A percentile compares a stretch with the other conserved stretches of the same genome.
These are phyloP conservation scores for Vaccinium vitisidaea DNA, from an alignment of 148 eudicot genomes.

Conservation along the genomic window DNA sequence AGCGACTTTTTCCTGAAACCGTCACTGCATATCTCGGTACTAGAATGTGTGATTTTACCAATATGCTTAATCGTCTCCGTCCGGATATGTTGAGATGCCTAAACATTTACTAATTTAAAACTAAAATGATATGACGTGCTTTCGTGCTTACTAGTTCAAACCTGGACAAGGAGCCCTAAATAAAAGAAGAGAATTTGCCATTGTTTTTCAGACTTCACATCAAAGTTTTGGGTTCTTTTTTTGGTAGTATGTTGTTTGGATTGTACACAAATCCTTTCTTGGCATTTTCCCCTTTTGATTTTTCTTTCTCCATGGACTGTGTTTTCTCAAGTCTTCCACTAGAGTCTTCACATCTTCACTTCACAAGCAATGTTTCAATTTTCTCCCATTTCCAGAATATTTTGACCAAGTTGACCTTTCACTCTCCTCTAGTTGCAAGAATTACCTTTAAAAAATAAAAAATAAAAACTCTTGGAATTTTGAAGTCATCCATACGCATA, in stretches of 20 bases:
- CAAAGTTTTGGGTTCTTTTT: not conserved
- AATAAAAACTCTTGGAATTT: not conserved
- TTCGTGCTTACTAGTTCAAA: not conserved
- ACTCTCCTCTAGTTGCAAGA: not conserved
- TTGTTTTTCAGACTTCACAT: not conserved
- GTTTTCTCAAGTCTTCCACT: not conserved
- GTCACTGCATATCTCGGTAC: too few relatives aligned
- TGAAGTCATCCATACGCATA: not conserved
- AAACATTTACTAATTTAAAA: too few relatives aligned
- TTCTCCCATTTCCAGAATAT: not conserved
- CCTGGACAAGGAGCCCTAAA: not conserved
- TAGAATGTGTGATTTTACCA: too few relatives aligned
- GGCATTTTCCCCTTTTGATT: not conserved
- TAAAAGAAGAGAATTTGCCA: not conserved
- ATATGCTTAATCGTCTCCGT: too few relatives aligned
- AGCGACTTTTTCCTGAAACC: too few relatives aligned
- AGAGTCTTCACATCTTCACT: not conserved
- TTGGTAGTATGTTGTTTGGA: not conserved
- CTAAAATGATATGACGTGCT: too few relatives aligned
- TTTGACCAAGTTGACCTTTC: not conserved
- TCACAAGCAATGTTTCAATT: not conserved
- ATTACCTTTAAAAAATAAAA: too few relatives aligned
- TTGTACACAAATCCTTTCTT: not conserved
- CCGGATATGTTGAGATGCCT: too few relatives aligned
- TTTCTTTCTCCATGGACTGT: not conserved